phyloP scores from a whole-genome alignment of 495 filamentous ascomycete species.

The Aspergillus campestris region DNA sequence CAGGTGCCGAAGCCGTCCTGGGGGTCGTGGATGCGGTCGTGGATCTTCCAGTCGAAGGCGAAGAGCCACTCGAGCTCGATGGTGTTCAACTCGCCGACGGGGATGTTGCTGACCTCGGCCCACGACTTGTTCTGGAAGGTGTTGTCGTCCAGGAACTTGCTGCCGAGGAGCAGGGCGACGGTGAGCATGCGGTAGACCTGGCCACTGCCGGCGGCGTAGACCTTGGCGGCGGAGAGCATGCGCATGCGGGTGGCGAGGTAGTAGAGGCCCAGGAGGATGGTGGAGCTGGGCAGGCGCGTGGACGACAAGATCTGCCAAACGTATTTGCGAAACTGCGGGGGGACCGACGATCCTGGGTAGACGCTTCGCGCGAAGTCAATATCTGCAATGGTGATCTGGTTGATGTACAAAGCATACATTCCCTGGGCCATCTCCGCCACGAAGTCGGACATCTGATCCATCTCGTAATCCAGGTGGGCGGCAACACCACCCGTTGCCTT shows the following conservation, averaged over 20 bases:
- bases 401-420: constrained; percentile 61
- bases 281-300: constrained; percentile 88
- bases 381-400: constrained; percentile 56
- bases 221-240: constrained; percentile 52
- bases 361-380: constrained; percentile 73
- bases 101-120: constrained; percentile 93
- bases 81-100: constrained; percentile 77
- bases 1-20: constrained; percentile 74
- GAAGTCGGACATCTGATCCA: constrained; percentile 97
- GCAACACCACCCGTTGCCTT: constrained; percentile 78
- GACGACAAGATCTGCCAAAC: constrained; percentile 90
- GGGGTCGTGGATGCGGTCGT: constrained; percentile 73
- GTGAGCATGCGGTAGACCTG: constrained; percentile 90
- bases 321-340: constrained; percentile 85
- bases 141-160: constrained; percentile 98
- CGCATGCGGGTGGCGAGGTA: constrained; percentile 80
- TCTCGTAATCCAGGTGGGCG: constrained; percentile 94
- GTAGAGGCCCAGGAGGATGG: constrained; percentile 85
- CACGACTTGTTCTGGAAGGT: constrained; percentile 99
- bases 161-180: constrained; percentile 78
- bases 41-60: constrained; percentile 78
- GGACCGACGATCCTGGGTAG: constrained; percentile 55
- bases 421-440: constrained; percentile 85
- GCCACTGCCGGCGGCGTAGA: constrained; percentile 52
- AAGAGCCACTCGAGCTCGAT: constrained; percentile 89